Evolutionary conservation across 352 stramenopile genomes (phyloP).

Genomic region (Phytophthora pluvialis): DNA sequence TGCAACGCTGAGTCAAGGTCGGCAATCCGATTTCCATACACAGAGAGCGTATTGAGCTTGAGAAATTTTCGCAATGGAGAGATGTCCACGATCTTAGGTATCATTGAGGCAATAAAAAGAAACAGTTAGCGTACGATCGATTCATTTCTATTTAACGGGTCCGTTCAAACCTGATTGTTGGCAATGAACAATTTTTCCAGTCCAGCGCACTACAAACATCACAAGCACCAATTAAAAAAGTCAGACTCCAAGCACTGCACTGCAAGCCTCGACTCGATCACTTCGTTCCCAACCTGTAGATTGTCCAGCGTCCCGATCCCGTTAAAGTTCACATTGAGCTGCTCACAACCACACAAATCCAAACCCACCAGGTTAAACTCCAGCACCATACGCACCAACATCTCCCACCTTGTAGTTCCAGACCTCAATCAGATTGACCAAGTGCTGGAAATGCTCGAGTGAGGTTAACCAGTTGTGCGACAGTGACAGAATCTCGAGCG

Average conservation of each 20-base stretch:
- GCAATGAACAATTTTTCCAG: slow-evolving; percentile 73
- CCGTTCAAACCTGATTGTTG: slow-evolving; percentile 53
- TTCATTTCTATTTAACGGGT: background rate
- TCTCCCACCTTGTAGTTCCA: background rate
- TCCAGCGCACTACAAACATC: slow-evolving; percentile 44
- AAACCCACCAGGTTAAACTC: background rate
- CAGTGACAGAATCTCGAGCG: slow-evolving; percentile 81
- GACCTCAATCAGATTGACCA: slow-evolving; percentile 81
- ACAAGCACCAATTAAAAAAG: background rate
- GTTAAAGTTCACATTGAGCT: slow-evolving; percentile 83
- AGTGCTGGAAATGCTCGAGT: slow-evolving; percentile 68
- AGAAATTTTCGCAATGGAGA: slow-evolving; percentile 48
- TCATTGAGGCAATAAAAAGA: background rate
- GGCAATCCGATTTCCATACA: slow-evolving; percentile 63
- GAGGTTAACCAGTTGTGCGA: slow-evolving; percentile 78
- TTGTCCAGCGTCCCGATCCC: slow-evolving; percentile 53
- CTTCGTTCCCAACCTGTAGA: slow-evolving; percentile 42
- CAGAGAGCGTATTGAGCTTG: slow-evolving; percentile 62
- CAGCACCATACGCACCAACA: no score
- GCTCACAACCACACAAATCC: background rate
- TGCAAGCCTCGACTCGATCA: background rate
- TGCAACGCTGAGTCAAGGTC: slow-evolving; percentile 58
- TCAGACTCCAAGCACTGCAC: background rate
- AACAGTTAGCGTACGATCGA: background rate
- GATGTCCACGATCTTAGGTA: slow-evolving; percentile 52